Evolutionary conservation across 2,329 filamentous ascomycete species (phyloP).

Genomic region (Cercospora sojina): DNA sequence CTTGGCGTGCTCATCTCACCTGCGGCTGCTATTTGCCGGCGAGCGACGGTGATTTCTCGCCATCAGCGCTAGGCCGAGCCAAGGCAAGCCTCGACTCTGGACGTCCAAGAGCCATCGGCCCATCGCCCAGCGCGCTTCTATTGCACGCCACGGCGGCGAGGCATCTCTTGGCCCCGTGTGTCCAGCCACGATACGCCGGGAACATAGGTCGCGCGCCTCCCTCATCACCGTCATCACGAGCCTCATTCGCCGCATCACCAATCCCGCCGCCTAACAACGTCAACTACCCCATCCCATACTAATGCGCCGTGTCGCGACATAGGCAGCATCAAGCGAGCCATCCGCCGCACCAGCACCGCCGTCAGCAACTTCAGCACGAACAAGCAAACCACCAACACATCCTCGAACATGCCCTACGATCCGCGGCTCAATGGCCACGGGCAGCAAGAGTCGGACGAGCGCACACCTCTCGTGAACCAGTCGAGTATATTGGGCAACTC

Average conservation of each 20-base stretch:
- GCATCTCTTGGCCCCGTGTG: conserved; percentile 9
- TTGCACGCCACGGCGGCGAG: conserved; percentile 2
- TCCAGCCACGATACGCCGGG: conserved; percentile 9
- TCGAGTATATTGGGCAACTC: conserved; percentile 24
- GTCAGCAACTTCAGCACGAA: conserved; percentile 16
- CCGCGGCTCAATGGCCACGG: conserved; percentile 24
- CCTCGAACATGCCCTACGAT: conserved; percentile 17
- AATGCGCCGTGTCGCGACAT: conserved; percentile 1
- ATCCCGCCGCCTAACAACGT: background rate
- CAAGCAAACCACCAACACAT: conserved; percentile 3
- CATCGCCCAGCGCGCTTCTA: background rate
- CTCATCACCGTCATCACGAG: background rate
- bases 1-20: conserved; percentile 11
- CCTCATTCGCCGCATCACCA: background rate
- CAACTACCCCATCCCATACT: background rate
- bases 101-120: background rate
- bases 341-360: conserved; percentile 29
- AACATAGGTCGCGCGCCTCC: background rate
- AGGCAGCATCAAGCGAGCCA: conserved; percentile 25
- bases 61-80: conserved; percentile 7
- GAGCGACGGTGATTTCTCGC: background rate
- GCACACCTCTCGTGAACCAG: conserved; percentile 31
- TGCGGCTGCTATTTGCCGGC: background rate
- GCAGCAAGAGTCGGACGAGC: conserved; percentile 27
- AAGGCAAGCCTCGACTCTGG: background rate